Conservation (phyloP, 2,329 filamentous ascomycete genomes). For the Fusarium sp. region DNA sequence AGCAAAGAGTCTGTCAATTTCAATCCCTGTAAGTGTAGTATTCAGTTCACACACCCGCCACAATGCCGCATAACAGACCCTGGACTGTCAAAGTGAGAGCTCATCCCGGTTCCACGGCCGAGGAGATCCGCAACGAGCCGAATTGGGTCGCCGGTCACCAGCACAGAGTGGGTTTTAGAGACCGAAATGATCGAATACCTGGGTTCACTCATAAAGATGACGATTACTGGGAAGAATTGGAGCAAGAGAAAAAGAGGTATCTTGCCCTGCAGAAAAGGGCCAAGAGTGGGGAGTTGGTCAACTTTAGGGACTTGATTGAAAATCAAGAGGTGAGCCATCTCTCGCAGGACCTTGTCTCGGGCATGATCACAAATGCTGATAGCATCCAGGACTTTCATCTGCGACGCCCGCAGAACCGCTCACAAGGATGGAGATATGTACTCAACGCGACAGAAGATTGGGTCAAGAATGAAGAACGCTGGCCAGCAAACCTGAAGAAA, state of each 20-base stretch:
- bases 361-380: no score
- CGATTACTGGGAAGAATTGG: not conserved
- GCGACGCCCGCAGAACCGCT: slow-evolving; percentile 59
- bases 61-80: not conserved
- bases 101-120: slow-evolving; percentile 57
- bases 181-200: slow-evolving; percentile 54
- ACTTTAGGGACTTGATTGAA: not conserved
- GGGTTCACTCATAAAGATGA: slow-evolving; percentile 45
- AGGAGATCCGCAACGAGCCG: slow-evolving; percentile 60
- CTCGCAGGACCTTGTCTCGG: no score
- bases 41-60: not conserved
- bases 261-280: not conserved
- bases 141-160: slow-evolving; percentile 57
- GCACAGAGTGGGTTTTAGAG: slow-evolving; percentile 58
- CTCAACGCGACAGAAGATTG: slow-evolving; percentile 64
- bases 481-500: slow-evolving; percentile 61
- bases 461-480: slow-evolving; percentile 63
- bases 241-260: not conserved
- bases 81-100: slow-evolving; percentile 16
- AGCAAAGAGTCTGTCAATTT: not conserved
- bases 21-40: not conserved
- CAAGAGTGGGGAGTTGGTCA: not conserved
- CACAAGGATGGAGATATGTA: slow-evolving; percentile 65
- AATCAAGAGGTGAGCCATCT: not conserved
- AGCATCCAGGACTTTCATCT: slow-evolving; percentile 36